Base-by-base conservation (phyloP, 257 asterid genomes). In the Ajuga chamaepitys region DNA sequence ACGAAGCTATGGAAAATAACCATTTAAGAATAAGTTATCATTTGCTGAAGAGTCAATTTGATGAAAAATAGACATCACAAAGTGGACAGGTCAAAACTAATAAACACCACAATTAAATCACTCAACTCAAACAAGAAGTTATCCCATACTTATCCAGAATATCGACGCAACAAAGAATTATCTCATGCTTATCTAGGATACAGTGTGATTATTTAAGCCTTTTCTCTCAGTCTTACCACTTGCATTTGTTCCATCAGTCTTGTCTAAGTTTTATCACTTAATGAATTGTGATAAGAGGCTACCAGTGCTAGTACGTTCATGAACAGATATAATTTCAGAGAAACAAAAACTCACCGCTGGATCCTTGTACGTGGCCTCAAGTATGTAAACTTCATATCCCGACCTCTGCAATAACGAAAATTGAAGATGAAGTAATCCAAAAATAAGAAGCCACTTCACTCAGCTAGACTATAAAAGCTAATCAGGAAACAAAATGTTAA, bases 301-400 rank as follows among this genome's bases (percentile, higher is more conserved):
- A 58, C 68, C 26, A 18, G 14, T 9, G 59, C 40, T 58, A 52
- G 42, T 38, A 25, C 9, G 24, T 20, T 24, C 0, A 37, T 26
- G 9, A 58, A 71, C 20, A 44, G 42, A 40, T 24, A 40, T 34
- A 11, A 54, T 50, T 21, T 21, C 18, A 66, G 58, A 28, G 53
- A 65, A 64, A 66, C 8, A 67, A 56, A 45, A 77, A 75, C 95
- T 80, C 71, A 94, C 99, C 75, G 37, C 96, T 41, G 97, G 99
- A 66, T 94, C 99, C 83, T 79, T 94, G 83, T 94, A 94, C 28
- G 95, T 45, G 48, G 99, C 97, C 82, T 94, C 99, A 57, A 94
- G 82, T 72, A 94, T 69, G 81, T 86, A 94, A 66, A 90, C 99
- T 76, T 94, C 97, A 83, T 90, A 94, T 18, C 99, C 99, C 7